A percentile compares a stretch with the other conserved stretches of the same genome.
phyloP scores from a whole-genome alignment of 1,284 basidiomycete genomes.

The Microbotryum silenes-acaulis region DNA sequence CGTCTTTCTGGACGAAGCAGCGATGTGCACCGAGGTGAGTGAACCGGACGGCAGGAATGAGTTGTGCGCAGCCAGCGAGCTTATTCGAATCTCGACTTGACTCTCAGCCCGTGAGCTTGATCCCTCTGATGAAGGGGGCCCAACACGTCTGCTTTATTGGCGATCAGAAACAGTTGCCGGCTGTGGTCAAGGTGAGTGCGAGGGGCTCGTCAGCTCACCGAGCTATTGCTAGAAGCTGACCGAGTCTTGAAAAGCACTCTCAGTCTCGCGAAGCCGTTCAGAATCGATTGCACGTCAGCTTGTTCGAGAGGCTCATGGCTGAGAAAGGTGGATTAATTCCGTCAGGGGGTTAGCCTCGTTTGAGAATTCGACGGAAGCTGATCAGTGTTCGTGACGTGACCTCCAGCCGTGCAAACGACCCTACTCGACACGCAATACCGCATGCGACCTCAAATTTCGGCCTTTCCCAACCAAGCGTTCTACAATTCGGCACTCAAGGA shows the following conservation, averaged over 20 bases:
- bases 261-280: slow-evolving; percentile 54
- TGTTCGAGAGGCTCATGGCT: slow-evolving; percentile 80
- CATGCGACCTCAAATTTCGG: slow-evolving; percentile 84
- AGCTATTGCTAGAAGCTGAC: neutral
- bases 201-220: slow-evolving; percentile 3
- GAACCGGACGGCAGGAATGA: too few species aligned
- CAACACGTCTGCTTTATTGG: slow-evolving; percentile 81
- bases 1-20: slow-evolving; percentile 89
- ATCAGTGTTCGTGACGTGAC: neutral
- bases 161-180: slow-evolving; percentile 93
- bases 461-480: slow-evolving; percentile 75
- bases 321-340: slow-evolving; percentile 55
- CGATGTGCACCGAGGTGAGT: slow-evolving; percentile 74
- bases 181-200: slow-evolving; percentile 56
- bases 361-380: neutral
- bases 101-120: slow-evolving; percentile 58
- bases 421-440: slow-evolving; percentile 91
- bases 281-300: slow-evolving; percentile 64
- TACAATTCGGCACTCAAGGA: slow-evolving; percentile 49
- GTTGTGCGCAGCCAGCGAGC: too few species aligned
- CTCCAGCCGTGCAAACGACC: slow-evolving; percentile 57
- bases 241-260: too few species aligned
- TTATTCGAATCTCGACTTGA: neutral
- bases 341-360: slow-evolving; percentile 6
- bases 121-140: slow-evolving; percentile 84